Base-by-base conservation (phyloP, 805 yeast genomes). In the Yamadazyma olivae region DNA sequence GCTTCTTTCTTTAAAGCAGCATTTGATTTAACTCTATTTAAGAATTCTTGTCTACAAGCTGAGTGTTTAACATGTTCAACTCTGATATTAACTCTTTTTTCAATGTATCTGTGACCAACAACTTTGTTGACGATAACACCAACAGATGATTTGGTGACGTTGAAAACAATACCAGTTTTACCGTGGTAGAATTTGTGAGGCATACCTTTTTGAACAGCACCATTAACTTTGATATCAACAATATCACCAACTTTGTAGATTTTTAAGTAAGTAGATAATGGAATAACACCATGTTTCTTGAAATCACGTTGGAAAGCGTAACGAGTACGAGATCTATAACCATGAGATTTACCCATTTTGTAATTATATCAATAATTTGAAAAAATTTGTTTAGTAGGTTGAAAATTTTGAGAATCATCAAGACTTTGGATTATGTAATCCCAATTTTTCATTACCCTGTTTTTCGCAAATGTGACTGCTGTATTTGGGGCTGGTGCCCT, bases 181-280 rank as follows among this genome's bases (percentile, higher is more conserved):
- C 99, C 99, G 82, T 93, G 97, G 96, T 93, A 93, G 85, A 79
- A 90, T 81, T 93, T 93, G 89, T 88, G 96, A 72, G 99, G 99
- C 96, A 93, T 88, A 87, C 98, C 97, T 84, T 91, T 90, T 73
- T 93, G 98, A 81, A 90, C 79, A 57, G 99, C 80, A 81, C 96
- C 96, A 72, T 93, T 93, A 73, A 95, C 99, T 79, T 87, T 91
- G 81, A 93, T 90, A 75, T 93, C 99, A 66, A 93, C 99, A 62
- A 93, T 91, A 74, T 93, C 99, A 67, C 99, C 99, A 63, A 93
- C 97, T 76, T 81, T 89, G 95, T 93, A 93, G 69, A 81, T 76
- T 84, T 87, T 89, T 79, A 93, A 76, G 93, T 91, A 93, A 69
- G 95, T 86, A 57, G 97, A 86, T 81, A 93, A 77, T 54, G 95